A percentile compares a stretch with the other conserved stretches of the same genome.
These are phyloP conservation scores for Heritiera littoralis DNA, from an alignment of 345 rosid species.

Conservation along the genomic window DNA sequence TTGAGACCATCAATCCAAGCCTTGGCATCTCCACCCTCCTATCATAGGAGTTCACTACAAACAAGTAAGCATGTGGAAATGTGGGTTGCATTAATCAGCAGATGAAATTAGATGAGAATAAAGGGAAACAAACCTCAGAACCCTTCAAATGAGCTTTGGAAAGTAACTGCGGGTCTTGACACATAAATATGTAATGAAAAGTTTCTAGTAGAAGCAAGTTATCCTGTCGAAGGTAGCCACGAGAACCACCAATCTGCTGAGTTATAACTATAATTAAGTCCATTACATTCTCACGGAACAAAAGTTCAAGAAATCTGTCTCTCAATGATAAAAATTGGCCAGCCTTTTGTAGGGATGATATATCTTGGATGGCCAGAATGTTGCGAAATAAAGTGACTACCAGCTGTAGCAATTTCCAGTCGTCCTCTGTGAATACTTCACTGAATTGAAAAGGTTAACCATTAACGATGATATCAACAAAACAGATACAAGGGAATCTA, in stretches of 20 bases:
- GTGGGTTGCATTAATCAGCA: slow-evolving; percentile 3
- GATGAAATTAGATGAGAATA: slow-evolving; percentile 13
- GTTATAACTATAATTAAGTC: slow-evolving; percentile 67
- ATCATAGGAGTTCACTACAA: slow-evolving; percentile 14
- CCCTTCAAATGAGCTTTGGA: slow-evolving; percentile 55
- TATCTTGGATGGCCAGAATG: slow-evolving; percentile 81
- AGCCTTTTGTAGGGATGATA: slow-evolving; percentile 65
- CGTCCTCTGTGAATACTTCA: slow-evolving; percentile 78
- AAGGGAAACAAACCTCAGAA: slow-evolving; percentile 39
- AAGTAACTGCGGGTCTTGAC: slow-evolving; percentile 74
- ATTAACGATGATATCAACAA: neutral
- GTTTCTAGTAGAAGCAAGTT: slow-evolving; percentile 79
- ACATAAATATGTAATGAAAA: slow-evolving; percentile 66
- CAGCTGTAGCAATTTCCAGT: slow-evolving; percentile 96
- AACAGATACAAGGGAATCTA: neutral
- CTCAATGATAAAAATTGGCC: slow-evolving; percentile 68
- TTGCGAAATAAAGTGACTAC: slow-evolving; percentile 82
- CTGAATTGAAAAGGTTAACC: slow-evolving; percentile 40
- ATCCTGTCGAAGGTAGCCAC: slow-evolving; percentile 70
- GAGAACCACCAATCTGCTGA: slow-evolving; percentile 60
- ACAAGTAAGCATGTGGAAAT: neutral
- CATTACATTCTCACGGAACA: slow-evolving; percentile 80
- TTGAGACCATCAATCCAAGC: slow-evolving; percentile 62
- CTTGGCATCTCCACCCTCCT: slow-evolving; percentile 50
- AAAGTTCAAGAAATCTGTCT: slow-evolving; percentile 73